Evolutionary conservation across 208 protist species (phyloP).

Genomic region (Leishmania tarentolae): DNA sequence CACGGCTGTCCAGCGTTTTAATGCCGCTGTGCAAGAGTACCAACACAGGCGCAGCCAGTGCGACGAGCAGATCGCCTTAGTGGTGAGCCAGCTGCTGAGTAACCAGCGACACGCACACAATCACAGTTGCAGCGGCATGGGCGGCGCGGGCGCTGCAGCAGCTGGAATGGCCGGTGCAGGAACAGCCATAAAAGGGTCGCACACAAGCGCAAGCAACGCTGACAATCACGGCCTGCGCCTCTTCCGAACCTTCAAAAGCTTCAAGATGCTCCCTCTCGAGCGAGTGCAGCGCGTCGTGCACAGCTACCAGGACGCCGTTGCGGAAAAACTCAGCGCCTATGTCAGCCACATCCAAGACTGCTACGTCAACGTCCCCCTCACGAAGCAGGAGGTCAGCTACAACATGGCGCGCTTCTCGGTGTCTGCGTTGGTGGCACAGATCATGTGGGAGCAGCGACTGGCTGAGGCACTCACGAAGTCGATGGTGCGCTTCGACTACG

Average conservation of each 20-base stretch:
- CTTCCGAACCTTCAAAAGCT: conserved; percentile 70
- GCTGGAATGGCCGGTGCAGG: background rate
- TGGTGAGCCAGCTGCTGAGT: conserved; percentile 69
- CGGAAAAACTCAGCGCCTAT: conserved; percentile 62
- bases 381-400: conserved; percentile 51
- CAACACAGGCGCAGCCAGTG: conserved; percentile 37
- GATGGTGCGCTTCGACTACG: conserved; percentile 67
- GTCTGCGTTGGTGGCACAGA: conserved; percentile 54
- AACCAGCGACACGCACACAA: conserved; percentile 43
- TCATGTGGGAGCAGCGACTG: conserved; percentile 78
- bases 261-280: conserved; percentile 67
- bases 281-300: conserved; percentile 70
- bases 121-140: conserved; percentile 3
- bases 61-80: conserved; percentile 71
- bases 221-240: conserved; percentile 43
- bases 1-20: conserved; percentile 43
- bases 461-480: conserved; percentile 54
- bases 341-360: conserved; percentile 67
- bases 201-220: conserved; percentile 6
- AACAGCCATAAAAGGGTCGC: background rate
- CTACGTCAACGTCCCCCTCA: conserved; percentile 66
- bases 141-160: background rate
- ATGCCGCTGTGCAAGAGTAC: conserved; percentile 49
- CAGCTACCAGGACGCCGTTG: conserved; percentile 65
- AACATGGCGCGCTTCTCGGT: conserved; percentile 56